Conservation (phyloP, 2,329 filamentous ascomycete genomes). For the Thelonectria discophora region DNA sequence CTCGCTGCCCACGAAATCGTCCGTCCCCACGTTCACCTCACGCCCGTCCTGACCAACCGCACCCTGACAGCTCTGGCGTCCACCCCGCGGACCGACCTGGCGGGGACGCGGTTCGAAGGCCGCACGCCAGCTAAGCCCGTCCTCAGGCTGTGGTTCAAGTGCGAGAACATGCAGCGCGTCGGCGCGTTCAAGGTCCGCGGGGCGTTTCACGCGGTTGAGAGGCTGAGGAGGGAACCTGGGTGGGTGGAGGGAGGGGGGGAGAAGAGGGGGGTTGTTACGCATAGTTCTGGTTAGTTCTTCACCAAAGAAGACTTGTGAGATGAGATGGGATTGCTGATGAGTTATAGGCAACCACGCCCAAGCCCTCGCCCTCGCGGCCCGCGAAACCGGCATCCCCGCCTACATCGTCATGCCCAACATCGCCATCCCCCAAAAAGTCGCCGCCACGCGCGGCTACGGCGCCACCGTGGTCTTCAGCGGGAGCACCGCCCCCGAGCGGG, state of each 20-base stretch:
- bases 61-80: slow-evolving; percentile 81
- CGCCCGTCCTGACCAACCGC: slow-evolving; percentile 81
- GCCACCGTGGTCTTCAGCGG: slow-evolving; percentile 84
- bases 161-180: slow-evolving; percentile 89
- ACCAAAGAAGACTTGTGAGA: neutral
- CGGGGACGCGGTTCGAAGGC: slow-evolving; percentile 65
- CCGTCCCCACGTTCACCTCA: slow-evolving; percentile 78
- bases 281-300: slow-evolving; percentile 76
- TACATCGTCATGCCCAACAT: slow-evolving; percentile 95
- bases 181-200: slow-evolving; percentile 94
- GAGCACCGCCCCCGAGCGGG: slow-evolving; percentile 80
- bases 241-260: slow-evolving; percentile 67
- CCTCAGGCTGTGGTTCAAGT: slow-evolving; percentile 89
- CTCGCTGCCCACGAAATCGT: slow-evolving; percentile 77
- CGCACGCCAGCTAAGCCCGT: slow-evolving; percentile 68
- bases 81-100: slow-evolving; percentile 69
- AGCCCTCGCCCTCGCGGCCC: slow-evolving; percentile 86
- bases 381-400: slow-evolving; percentile 75
- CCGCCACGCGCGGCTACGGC: slow-evolving; percentile 80
- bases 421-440: slow-evolving; percentile 85
- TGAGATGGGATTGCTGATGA: neutral
- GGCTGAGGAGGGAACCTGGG: slow-evolving; percentile 70
- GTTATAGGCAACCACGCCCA: slow-evolving; percentile 90
- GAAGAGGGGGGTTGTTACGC: slow-evolving; percentile 81
- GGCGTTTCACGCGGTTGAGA: slow-evolving; percentile 84